Conservation (phyloP, 164 flowering plant genomes). For the Aristolochia fimbriata region DNA sequence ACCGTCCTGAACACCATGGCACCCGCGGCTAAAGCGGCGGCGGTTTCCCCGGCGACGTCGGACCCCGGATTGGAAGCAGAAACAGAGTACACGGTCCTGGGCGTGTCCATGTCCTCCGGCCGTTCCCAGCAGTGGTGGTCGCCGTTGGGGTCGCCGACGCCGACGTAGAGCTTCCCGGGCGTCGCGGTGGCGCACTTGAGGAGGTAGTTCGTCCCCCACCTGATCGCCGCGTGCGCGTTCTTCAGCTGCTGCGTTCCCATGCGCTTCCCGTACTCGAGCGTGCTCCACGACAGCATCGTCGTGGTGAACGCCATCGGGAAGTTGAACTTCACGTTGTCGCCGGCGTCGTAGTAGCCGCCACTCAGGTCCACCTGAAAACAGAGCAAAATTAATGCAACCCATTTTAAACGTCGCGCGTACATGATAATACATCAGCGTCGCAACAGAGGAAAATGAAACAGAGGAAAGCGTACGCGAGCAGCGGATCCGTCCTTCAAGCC, state of each 20-base stretch:
- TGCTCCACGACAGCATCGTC: conserved; percentile 86
- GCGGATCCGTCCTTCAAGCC: conserved; percentile 50
- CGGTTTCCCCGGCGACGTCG: conserved; percentile 82
- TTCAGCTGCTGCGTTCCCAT: conserved; percentile 45
- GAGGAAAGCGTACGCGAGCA: conserved; percentile 28
- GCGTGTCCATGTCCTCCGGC: conserved; percentile 85
- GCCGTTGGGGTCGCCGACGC: conserved; percentile 71
- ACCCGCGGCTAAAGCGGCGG: conserved; percentile 84
- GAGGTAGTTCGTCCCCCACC: conserved; percentile 87
- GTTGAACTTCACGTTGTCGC: conserved; percentile 90
- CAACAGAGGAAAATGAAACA: too few species aligned
- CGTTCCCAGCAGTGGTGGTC: conserved; percentile 93
- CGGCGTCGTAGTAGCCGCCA: conserved; percentile 94
- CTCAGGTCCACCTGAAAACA: conserved; percentile 63
- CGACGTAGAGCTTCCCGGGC: conserved; percentile 66
- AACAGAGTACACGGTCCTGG: conserved; percentile 48
- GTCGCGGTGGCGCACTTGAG: conserved; percentile 64
- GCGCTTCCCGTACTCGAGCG: conserved; percentile 53
- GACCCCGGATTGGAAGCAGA: conserved; percentile 62
- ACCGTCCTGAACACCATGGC: conserved; percentile 53
- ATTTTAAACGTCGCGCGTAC: too few species aligned
- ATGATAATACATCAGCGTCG: too few species aligned
- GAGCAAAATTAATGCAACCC: too few species aligned
- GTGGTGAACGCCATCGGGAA: conserved; percentile 92
- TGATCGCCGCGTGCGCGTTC: conserved; percentile 45